Percentiles rank a stretch among this genome's conserved stretches.
Evolutionary conservation across 164 flowering plant species (phyloP).

Genomic region (Annona squamosa): DNA sequence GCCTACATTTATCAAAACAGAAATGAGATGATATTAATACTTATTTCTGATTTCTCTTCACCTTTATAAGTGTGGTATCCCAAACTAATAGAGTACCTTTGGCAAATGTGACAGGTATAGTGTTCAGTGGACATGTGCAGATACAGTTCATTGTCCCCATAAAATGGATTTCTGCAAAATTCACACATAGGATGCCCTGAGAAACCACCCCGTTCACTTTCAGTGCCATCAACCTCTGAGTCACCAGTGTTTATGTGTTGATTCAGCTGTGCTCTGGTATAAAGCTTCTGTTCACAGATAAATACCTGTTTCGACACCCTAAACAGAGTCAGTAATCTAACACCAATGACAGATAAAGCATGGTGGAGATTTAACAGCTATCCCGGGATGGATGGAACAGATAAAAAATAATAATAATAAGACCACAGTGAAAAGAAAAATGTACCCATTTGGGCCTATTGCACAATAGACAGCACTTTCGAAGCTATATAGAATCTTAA

Average conservation of each 20-base stretch:
- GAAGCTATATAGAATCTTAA: no score
- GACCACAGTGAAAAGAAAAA: no score
- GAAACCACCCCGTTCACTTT: conserved; percentile 93
- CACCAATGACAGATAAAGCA: not conserved
- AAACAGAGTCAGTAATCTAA: not conserved
- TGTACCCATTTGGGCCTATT: no score
- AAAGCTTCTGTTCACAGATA: conserved; percentile 92
- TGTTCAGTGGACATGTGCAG: conserved; percentile 90
- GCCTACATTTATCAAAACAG: conserved; percentile 41
- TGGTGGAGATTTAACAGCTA: not conserved
- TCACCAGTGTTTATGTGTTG: conserved; percentile 80
- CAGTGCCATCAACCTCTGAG: conserved; percentile 92
- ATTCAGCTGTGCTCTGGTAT: conserved; percentile 69
- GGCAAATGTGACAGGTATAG: conserved; percentile 88
- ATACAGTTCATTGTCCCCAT: conserved; percentile 93
- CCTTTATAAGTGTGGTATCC: no score
- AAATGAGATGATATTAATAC: not conserved
- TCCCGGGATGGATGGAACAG: no score
- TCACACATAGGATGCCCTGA: conserved; percentile 88
- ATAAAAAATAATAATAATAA: no score
- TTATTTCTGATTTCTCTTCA: not conserved
- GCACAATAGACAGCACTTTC: no score
- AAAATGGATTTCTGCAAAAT: conserved; percentile 73
- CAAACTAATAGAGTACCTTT: conserved; percentile 41
- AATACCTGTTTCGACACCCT: conserved; percentile 48